These are phyloP conservation scores for Solanum hybrid DNA, from an alignment of 305 asterid genomes.

Conservation along the genomic window DNA sequence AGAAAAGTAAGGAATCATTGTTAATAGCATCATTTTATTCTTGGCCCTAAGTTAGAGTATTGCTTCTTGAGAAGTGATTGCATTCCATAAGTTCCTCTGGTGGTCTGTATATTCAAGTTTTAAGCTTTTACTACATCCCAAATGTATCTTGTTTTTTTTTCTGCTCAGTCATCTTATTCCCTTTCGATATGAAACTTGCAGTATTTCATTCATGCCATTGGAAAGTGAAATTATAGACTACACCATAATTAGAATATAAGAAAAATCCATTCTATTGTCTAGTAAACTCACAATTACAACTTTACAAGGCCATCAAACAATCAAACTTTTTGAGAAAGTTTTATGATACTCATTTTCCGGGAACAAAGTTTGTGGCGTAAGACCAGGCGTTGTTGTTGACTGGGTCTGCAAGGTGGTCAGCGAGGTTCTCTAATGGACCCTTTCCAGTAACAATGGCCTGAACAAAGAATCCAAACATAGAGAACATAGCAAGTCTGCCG, in stretches of 20 bases:
- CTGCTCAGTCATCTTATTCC: neutral
- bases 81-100: neutral
- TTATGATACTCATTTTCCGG: slow-evolving; percentile 13
- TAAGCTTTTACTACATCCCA: neutral
- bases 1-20: neutral
- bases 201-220: neutral
- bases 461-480: slow-evolving; percentile 26
- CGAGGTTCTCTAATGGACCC: slow-evolving; percentile 25
- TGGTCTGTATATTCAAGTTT: neutral
- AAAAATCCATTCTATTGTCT: neutral
- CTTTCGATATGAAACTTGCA: neutral
- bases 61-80: neutral
- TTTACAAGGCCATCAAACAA: neutral
- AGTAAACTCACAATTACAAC: neutral
- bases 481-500: slow-evolving; percentile 19
- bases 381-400: slow-evolving; percentile 31
- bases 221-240: neutral
- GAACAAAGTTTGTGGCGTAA: slow-evolving; percentile 29
- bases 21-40: neutral
- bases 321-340: neutral
- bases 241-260: neutral
- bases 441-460: slow-evolving; percentile 29
- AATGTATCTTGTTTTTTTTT: neutral
- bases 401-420: slow-evolving; percentile 25
- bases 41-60: neutral